Evolutionary conservation across 164 flowering plant genomes (phyloP), one percentile per base, ranked within the genome.

Genomic region (Kalanchoe fedtschenkoi): DNA sequence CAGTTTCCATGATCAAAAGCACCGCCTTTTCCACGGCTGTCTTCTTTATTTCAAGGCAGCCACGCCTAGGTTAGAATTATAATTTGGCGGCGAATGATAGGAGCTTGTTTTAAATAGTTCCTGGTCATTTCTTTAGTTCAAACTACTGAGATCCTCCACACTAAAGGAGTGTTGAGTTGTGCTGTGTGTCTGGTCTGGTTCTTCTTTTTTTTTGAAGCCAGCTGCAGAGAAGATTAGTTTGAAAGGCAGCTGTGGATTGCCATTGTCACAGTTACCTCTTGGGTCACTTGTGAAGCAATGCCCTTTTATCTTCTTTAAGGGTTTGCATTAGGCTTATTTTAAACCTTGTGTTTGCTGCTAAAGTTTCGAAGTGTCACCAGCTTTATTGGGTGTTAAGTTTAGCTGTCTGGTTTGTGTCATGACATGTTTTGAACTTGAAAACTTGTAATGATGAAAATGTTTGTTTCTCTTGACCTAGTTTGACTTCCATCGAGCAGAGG

Each of bases 1-100:
- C 89, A 88, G 29, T 86, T 88, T 78, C 66, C 65, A 19, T 69
- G 46, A 54, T 44, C 22, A 26, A 6, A 6, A 5, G 14, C 26
- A 9, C 0, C 28, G 5, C 24, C 9, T 10, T 21, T 46, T 46
- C 19, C 0, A 37, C 39, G 55, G 26, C 55, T 47, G 55, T 4
- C 55, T 26, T 24, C 8, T 14, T 24, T 47, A 22, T 47, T 47
- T 47, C 55, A 24, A 26, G 55, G 16, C 55, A 24, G 30, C 30
- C 30, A 24, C 30, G 19, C 21, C 7, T 44, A 47, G 30, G 30
- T 2, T 24, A 47, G 26, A 47, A 11, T 47, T 24, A 22, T 2
- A 24, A 2, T 47, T 47, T 24, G 14, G 1, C 7, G 30, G 6
- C 0, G 28, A n/a, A n/a, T n/a, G 24, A 21, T 46, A 24, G 55